phyloP scores from a whole-genome alignment of 163 green algal species.

The Scenedesmus sp. region DNA sequence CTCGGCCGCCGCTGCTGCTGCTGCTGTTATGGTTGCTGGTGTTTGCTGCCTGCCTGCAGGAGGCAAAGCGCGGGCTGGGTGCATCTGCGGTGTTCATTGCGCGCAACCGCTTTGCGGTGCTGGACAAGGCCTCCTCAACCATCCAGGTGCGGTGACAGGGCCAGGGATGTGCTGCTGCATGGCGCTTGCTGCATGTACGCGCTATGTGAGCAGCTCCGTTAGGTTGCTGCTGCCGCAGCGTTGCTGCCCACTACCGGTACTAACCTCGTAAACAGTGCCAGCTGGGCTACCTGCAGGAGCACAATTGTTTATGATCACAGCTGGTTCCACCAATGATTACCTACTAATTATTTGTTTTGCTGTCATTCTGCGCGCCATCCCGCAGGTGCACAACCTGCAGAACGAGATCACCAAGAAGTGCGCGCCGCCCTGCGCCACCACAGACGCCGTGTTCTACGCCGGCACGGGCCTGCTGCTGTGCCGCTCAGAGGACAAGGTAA shows the following conservation, averaged over 20 bases:
- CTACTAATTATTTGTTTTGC: no score
- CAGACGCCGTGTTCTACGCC: slow-evolving; percentile 97
- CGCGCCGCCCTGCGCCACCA: slow-evolving; percentile 80
- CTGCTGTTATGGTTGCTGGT: neutral
- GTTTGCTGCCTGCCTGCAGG: slow-evolving; percentile 62
- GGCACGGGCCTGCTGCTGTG: slow-evolving; percentile 96
- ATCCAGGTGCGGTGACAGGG: slow-evolving; percentile 81
- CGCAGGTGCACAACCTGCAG: slow-evolving; percentile 79
- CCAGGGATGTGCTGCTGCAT: neutral
- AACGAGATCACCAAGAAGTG: slow-evolving; percentile 98
- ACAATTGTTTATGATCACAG: no score
- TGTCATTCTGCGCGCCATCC: no score
- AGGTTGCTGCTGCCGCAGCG: no score
- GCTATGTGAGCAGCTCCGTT: no score
- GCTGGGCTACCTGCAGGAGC: no score
- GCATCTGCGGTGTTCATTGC: slow-evolving; percentile 97
- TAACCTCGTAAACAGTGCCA: no score
- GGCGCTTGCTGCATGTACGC: no score
- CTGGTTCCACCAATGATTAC: no score
- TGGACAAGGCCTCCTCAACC: slow-evolving; percentile 90
- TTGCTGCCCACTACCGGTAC: no score
- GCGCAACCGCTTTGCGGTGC: slow-evolving; percentile 97
- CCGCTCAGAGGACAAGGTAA: slow-evolving; percentile 96
- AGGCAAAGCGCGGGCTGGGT: slow-evolving; percentile 90
- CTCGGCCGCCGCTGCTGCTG: neutral